Conservation (phyloP, 2,329 filamentous ascomycete genomes). For the Hyphodiscus sp. region DNA sequence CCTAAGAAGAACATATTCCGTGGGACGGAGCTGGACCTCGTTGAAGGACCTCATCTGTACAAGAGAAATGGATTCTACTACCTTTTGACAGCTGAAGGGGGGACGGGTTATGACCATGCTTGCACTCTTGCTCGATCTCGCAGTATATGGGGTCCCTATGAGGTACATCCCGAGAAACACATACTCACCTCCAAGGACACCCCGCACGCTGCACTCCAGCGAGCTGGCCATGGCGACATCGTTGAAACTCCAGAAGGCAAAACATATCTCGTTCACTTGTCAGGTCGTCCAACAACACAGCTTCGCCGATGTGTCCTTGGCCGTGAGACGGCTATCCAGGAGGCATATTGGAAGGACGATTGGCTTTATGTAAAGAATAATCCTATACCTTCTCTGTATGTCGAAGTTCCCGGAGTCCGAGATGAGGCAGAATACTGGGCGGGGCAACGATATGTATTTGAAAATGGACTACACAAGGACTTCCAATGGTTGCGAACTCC, state of each 20-base stretch:
- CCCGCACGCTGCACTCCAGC: constrained; percentile 11
- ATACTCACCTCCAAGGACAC: constrained; percentile 9
- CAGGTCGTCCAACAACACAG: constrained; percentile 45
- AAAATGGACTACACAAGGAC: constrained; percentile 40
- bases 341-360: constrained; percentile 54
- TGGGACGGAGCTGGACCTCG: no score
- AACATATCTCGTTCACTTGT: constrained; percentile 38
- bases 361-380: constrained; percentile 37
- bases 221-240: constrained; percentile 11
- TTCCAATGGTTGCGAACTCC: constrained; percentile 54
- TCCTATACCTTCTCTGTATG: constrained; percentile 19
- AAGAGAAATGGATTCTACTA: constrained; percentile 11
- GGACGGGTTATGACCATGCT: constrained; percentile 10
- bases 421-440: constrained; percentile 46
- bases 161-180: constrained; percentile 11
- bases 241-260: constrained; percentile 34
- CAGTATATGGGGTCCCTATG: constrained; percentile 10
- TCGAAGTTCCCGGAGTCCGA: constrained; percentile 43
- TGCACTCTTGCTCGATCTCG: constrained; percentile 6
- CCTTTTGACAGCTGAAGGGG: constrained; percentile 11
- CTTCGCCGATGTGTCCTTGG: constrained; percentile 47
- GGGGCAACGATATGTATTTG: constrained; percentile 42
- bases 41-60: constrained; percentile 10
- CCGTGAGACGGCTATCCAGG: constrained; percentile 51
- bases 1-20: no score